Conservation (phyloP, 2,329 filamentous ascomycete species). For the Beauveria brongniartii region DNA sequence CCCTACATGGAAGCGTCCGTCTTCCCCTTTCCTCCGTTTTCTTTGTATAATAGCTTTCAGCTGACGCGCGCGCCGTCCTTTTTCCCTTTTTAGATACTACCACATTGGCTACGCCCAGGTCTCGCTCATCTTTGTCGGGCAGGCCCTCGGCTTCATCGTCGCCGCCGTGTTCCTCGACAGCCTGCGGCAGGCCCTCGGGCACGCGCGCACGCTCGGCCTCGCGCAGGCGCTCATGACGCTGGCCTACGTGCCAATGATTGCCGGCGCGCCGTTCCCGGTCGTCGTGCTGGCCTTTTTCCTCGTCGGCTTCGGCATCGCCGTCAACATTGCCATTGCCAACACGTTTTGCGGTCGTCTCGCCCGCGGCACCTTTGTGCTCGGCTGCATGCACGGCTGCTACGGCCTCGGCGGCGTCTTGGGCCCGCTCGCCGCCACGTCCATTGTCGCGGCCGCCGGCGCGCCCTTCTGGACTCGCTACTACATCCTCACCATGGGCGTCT, state of each 20-base stretch:
- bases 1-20: conserved; percentile 64
- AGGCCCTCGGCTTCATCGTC: conserved; percentile 67
- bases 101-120: conserved; percentile 69
- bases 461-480: conserved; percentile 65
- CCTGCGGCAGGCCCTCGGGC: conserved; percentile 54
- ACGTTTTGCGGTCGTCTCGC: conserved; percentile 49
- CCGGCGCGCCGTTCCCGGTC: conserved; percentile 60
- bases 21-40: too few species aligned
- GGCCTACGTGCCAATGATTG: conserved; percentile 58
- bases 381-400: conserved; percentile 59
- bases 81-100: conserved; percentile 44
- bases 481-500: conserved; percentile 52
- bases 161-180: conserved; percentile 63
- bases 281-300: conserved; percentile 63
- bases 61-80: conserved; percentile 1
- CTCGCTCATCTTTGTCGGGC: conserved; percentile 73
- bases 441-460: conserved; percentile 51
- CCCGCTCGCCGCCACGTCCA: conserved; percentile 65
- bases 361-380: conserved; percentile 47
- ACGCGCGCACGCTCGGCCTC: conserved; percentile 58
- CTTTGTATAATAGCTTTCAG: neutral
- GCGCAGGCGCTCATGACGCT: conserved; percentile 52
- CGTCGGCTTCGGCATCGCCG: conserved; percentile 50
- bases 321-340: conserved; percentile 50
- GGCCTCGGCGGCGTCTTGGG: conserved; percentile 58